Percentiles rank a stretch among this genome's conserved stretches.
Evolutionary conservation across 1,139 yeast species (phyloP).

Genomic region (Lizanozyma gosingica): DNA sequence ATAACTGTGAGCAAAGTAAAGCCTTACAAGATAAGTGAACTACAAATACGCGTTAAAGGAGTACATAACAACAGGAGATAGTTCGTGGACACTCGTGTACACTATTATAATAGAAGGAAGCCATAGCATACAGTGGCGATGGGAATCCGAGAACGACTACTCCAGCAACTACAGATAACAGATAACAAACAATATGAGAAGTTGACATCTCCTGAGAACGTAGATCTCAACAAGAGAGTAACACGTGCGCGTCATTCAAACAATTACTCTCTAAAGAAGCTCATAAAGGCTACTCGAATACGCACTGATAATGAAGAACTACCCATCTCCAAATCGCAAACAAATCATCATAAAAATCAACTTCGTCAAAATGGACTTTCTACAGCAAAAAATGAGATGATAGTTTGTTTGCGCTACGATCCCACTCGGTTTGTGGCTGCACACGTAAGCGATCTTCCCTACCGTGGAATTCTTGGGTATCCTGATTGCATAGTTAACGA

Average conservation of each 20-base stretch:
- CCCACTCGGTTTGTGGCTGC: neutral
- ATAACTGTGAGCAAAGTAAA: too few species aligned
- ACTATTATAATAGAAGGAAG: too few species aligned
- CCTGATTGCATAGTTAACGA: conserved; percentile 52
- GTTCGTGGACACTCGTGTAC: too few species aligned
- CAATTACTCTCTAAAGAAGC: neutral
- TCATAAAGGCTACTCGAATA: neutral
- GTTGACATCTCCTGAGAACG: neutral
- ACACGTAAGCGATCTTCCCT: conserved; percentile 41
- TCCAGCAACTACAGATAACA: neutral
- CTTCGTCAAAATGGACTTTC: neutral
- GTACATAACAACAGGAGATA: too few species aligned
- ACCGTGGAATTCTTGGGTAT: conserved; percentile 51
- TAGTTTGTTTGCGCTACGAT: neutral
- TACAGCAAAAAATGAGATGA: neutral
- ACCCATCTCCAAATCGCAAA: neutral
- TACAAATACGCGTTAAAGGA: too few species aligned
- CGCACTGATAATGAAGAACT: neutral
- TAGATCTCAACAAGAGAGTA: neutral
- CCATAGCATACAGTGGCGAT: too few species aligned
- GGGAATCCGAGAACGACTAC: neutral
- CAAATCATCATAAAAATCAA: too few species aligned
- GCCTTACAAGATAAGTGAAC: too few species aligned
- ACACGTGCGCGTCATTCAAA: neutral
- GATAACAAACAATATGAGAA: neutral